phyloP scores from a whole-genome alignment of 306 rosid species.

The Fragaria ananassa region DNA sequence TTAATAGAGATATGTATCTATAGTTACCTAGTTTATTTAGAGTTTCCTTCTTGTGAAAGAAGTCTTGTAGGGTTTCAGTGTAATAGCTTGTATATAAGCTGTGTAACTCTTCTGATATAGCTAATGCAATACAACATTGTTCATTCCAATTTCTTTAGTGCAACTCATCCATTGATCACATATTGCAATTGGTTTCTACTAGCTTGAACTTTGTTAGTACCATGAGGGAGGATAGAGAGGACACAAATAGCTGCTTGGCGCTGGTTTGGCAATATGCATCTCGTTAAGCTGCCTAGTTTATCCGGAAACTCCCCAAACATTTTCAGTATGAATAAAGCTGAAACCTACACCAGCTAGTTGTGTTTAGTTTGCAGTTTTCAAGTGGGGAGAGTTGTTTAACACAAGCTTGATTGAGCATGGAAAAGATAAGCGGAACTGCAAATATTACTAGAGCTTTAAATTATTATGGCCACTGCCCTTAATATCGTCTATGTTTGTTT shows the following conservation, averaged over 20 bases:
- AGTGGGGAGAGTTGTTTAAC: neutral
- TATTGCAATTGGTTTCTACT: neutral
- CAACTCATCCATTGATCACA: neutral
- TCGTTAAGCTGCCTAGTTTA: neutral
- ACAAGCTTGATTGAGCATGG: neutral
- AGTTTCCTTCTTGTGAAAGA: too few species aligned
- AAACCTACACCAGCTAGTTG: neutral
- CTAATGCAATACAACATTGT: too few species aligned
- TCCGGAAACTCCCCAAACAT: neutral
- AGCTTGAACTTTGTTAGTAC: neutral
- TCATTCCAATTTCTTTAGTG: neutral
- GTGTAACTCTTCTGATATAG: too few species aligned
- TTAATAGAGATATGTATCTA: too few species aligned
- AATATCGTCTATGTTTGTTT: too few species aligned
- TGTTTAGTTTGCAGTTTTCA: neutral
- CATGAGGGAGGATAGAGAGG: slow-evolving; percentile 2
- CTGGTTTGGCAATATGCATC: neutral
- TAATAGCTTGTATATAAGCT: too few species aligned
- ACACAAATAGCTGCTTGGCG: neutral
- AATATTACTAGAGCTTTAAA: too few species aligned
- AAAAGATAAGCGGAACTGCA: too few species aligned
- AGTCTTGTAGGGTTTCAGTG: too few species aligned
- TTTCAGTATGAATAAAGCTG: neutral
- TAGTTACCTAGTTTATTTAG: too few species aligned
- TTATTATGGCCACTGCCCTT: too few species aligned